These are phyloP conservation scores for Arthrinium phaeospermum DNA, from an alignment of 2,329 filamentous ascomycete genomes.

Conservation along the genomic window DNA sequence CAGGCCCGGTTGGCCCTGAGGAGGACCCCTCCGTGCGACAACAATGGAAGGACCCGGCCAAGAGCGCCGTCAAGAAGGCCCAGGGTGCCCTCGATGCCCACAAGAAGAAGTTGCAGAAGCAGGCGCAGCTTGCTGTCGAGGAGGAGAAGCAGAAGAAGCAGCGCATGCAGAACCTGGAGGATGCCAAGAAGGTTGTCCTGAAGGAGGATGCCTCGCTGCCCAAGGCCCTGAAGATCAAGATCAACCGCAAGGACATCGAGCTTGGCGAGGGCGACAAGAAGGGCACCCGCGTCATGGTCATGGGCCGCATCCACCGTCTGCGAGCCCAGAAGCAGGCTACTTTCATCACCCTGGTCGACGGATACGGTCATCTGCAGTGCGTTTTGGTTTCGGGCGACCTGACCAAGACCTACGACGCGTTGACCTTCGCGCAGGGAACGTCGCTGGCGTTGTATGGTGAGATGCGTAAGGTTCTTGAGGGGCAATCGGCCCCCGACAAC, in stretches of 20 bases:
- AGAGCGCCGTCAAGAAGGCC: constrained; percentile 86
- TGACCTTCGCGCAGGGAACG: constrained; percentile 86
- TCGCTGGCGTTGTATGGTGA: constrained; percentile 84
- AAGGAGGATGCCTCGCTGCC: constrained; percentile 77
- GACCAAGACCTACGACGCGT: constrained; percentile 88
- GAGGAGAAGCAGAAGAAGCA: constrained; percentile 76
- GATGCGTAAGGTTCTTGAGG: constrained; percentile 79
- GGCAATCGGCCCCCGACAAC: constrained; percentile 79
- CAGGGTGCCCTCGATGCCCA: constrained; percentile 74
- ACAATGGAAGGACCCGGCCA: constrained; percentile 82
- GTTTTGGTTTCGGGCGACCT: constrained; percentile 78
- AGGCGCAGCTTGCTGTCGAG: constrained; percentile 72
- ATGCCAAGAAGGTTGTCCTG: constrained; percentile 79
- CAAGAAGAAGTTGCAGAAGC: constrained; percentile 85
- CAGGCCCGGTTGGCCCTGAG: constrained; percentile 62
- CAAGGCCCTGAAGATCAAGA: constrained; percentile 74
- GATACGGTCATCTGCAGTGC: constrained; percentile 85
- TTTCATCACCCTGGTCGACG: constrained; percentile 86
- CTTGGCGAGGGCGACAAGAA: constrained; percentile 62
- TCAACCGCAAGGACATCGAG: constrained; percentile 71
- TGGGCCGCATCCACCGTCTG: constrained; percentile 82
- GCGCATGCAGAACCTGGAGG: constrained; percentile 73
- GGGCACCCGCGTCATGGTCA: constrained; percentile 78
- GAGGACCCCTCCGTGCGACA: constrained; percentile 68
- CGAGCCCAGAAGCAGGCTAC: constrained; percentile 83